Percentiles rank a stretch among this genome's conserved stretches.
Evolutionary conservation across 2,329 filamentous ascomycete species (phyloP).

Genomic region (Chaetothyriales sp.): DNA sequence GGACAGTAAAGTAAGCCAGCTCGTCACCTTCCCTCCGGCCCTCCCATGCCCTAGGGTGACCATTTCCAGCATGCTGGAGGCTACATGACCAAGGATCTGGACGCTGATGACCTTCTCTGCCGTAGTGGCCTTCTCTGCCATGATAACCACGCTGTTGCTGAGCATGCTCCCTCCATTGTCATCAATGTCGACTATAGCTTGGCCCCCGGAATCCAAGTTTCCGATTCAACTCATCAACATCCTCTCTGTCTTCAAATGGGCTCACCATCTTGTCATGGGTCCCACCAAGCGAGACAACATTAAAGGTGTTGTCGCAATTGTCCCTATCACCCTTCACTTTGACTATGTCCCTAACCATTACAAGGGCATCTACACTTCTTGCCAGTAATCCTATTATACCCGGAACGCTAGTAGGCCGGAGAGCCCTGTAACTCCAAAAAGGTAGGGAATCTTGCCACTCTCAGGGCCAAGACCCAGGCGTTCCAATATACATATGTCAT

Average conservation of each 20-base stretch:
- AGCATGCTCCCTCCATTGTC: constrained; percentile 21
- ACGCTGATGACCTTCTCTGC: constrained; percentile 26
- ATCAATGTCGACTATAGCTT: constrained; percentile 26
- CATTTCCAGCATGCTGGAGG: constrained; percentile 13
- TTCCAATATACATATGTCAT: no score
- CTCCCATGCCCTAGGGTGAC: no score
- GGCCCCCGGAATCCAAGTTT: constrained; percentile 13
- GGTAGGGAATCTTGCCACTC: no score
- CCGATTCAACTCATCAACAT: constrained; percentile 15
- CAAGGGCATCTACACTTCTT: constrained; percentile 23
- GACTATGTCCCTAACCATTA: constrained; percentile 25
- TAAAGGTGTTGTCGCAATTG: constrained; percentile 27
- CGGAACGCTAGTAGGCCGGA: no score
- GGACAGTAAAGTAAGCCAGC: constrained; percentile 4
- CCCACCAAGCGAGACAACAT: constrained; percentile 21
- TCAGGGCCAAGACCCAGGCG: no score
- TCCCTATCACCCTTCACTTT: constrained; percentile 26
- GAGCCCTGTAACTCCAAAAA: no score
- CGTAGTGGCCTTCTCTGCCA: no score
- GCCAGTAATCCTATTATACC: constrained; percentile 27
- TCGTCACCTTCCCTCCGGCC: no score
- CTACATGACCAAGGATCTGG: constrained; percentile 23
- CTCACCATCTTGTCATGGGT: constrained; percentile 26
- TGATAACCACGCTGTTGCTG: constrained; percentile 19
- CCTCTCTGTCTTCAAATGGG: constrained; percentile 15